Percentiles rank a stretch among this genome's conserved stretches.
Evolutionary conservation across 2,329 filamentous ascomycete species (phyloP).

Genomic region (Nemania sp.): DNA sequence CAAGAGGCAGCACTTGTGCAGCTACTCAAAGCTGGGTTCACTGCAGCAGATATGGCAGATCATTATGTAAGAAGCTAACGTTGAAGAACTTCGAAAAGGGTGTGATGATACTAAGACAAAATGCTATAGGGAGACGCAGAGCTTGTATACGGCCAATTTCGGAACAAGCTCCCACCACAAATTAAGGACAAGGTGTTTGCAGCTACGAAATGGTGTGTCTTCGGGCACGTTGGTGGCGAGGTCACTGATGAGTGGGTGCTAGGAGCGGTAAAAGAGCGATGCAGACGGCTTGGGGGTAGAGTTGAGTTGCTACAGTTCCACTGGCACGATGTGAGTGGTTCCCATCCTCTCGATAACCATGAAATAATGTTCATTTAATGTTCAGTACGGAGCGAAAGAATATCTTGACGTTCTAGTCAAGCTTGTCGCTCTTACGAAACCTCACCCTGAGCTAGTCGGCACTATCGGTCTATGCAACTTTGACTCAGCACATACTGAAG

Average conservation of each 20-base stretch:
- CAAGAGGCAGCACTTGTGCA: slow-evolving; percentile 47
- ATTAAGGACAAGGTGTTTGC: slow-evolving; percentile 46
- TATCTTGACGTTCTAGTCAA: slow-evolving; percentile 53
- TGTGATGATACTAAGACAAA: slow-evolving; percentile 5
- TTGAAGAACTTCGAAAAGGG: neutral
- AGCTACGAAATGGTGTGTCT: slow-evolving; percentile 55
- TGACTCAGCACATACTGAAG: slow-evolving; percentile 49
- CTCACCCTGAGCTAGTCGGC: slow-evolving; percentile 48
- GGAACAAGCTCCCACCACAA: slow-evolving; percentile 44
- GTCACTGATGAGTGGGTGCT: slow-evolving; percentile 49
- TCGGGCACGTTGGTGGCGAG: slow-evolving; percentile 42
- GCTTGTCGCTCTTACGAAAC: slow-evolving; percentile 47
- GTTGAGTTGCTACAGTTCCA: slow-evolving; percentile 54
- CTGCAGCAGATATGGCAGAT: slow-evolving; percentile 53
- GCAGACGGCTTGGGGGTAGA: slow-evolving; percentile 49
- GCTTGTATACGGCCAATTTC: slow-evolving; percentile 51
- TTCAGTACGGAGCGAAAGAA: slow-evolving; percentile 51
- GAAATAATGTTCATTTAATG: slow-evolving; percentile 1
- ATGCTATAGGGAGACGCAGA: slow-evolving; percentile 51
- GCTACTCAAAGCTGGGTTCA: slow-evolving; percentile 46
- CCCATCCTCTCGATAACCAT: neutral
- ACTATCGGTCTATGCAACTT: slow-evolving; percentile 54
- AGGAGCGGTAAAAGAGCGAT: slow-evolving; percentile 50
- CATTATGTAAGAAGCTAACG: slow-evolving; percentile 50
- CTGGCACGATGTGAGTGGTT: slow-evolving; percentile 51